Base-by-base conservation (phyloP, 2,329 filamentous ascomycete species). In the Fusarium citri region DNA sequence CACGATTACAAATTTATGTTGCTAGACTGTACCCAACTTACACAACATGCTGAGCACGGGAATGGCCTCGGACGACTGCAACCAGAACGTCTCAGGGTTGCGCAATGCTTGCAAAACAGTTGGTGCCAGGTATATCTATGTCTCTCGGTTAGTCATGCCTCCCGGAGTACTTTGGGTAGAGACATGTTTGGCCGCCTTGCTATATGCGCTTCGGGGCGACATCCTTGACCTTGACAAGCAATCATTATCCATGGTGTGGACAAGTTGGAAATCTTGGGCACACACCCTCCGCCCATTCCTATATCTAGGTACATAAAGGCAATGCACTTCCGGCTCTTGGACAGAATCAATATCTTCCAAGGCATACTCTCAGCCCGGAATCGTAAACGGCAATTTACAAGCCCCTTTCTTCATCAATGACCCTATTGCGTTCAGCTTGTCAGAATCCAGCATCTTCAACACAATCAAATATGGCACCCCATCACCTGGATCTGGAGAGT, bases 391-490 rank as follows among this genome's bases (percentile, higher is more conserved):
- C 56, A 47, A 22, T 46, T 46, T 49, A 11, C 16, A 25, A 50
- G 16, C 10, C 8, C 18, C 41, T 34, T 25, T 34, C 46, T 25
- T 43, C 31, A 57, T 63, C 53, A 57, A 69, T 70, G 68, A 70
- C 67, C 58, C 20, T 70, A 42, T 42, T 70, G 54, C 66, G 62
- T 25, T 47, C 41, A 42, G 43, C 30, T 48, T 56, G 59, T 23
- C 55, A 60, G 45, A 43, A 55, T 20, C 43, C 55, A 56, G 26
- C 53, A 45, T 31, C 47, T 42, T 20, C 49, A 48, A 40, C 31
- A 55, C 63, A 59, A 34, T 51, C 55, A 68, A 55, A 65, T 23
- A 68, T 68, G 66, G 55, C 65, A 40, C 55, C 59, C 23, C 48
- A 60, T 31, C 60, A 46, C 37, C 43, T 65, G 10, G 66, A 68